Conservation (phyloP, 768 basidiomycete species). For the Hydnomerulius pinastri region DNA sequence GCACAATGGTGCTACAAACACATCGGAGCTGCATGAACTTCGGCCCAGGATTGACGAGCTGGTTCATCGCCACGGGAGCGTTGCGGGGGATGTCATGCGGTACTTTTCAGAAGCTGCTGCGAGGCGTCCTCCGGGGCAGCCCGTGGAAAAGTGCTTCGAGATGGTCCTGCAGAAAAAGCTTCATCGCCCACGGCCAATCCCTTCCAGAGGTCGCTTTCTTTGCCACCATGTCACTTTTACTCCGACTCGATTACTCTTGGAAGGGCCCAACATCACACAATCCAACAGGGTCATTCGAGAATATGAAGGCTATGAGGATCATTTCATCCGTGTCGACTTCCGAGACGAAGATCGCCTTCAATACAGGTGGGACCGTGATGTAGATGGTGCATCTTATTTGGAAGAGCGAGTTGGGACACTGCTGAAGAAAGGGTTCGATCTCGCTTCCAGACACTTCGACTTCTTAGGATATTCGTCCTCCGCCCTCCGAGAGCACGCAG, state of each 20-base stretch:
- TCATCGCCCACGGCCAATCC: slow-evolving; percentile 15
- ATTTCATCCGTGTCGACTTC: slow-evolving; percentile 83
- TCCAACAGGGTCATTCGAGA: slow-evolving; percentile 80
- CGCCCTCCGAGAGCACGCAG: slow-evolving; percentile 74
- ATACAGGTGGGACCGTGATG: slow-evolving; percentile 69
- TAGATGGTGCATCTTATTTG: slow-evolving; percentile 60
- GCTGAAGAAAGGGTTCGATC: slow-evolving; percentile 63
- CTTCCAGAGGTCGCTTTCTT: slow-evolving; percentile 48
- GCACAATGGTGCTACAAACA: slow-evolving; percentile 61
- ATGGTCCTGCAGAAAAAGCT: slow-evolving; percentile 28
- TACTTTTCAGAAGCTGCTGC: slow-evolving; percentile 53
- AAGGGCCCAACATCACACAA: slow-evolving; percentile 75
- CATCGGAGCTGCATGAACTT: slow-evolving; percentile 54
- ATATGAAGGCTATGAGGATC: slow-evolving; percentile 58
- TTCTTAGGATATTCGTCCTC: slow-evolving; percentile 85
- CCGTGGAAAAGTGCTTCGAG: slow-evolving; percentile 48
- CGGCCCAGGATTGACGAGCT: slow-evolving; percentile 46
- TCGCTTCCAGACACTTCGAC: slow-evolving; percentile 73
- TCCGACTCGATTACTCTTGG: slow-evolving; percentile 70
- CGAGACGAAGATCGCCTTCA: slow-evolving; percentile 80
- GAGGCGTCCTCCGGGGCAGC: slow-evolving; percentile 43
- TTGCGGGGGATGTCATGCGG: slow-evolving; percentile 53
- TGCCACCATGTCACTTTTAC: slow-evolving; percentile 79
- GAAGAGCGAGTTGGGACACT: slow-evolving; percentile 57
- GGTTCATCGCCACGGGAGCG: slow-evolving; percentile 32